Percentiles rank a stretch among this genome's conserved stretches.
These are phyloP conservation scores for Polytrichum formosum DNA, from an alignment of 225 moss, liverwort and hornwort species.

Conservation along the genomic window DNA sequence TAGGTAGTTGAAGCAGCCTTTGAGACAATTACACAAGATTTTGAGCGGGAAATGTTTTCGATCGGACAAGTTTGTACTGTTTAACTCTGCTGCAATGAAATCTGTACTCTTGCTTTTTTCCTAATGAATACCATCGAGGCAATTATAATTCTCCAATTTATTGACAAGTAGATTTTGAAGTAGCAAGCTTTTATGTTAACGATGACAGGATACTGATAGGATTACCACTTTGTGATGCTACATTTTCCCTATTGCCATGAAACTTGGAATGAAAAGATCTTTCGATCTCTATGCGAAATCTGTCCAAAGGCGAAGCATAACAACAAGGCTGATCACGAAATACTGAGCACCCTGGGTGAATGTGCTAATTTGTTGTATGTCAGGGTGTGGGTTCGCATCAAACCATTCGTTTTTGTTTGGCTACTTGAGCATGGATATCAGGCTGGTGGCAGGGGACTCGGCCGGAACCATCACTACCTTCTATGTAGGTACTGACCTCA, in stretches of 20 bases:
- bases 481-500: conserved; percentile 15
- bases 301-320: no score
- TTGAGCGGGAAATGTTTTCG: no score
- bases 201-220: neutral
- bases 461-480: conserved; percentile 16
- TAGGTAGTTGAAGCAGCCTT: no score
- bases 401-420: conserved; percentile 11
- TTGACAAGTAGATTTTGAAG: no score
- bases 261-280: neutral
- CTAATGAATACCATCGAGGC: no score
- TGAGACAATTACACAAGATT: no score
- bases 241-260: neutral
- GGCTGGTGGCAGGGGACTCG: conserved; percentile 19
- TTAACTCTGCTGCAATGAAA: no score
- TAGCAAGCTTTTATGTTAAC: no score
- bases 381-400: conserved; percentile 15
- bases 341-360: no score
- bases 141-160: no score
- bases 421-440: conserved; percentile 14
- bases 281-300: neutral
- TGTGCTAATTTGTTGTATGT: neutral
- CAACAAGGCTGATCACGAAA: neutral
- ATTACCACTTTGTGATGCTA: neutral
- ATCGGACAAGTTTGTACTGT: no score
- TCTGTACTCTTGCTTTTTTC: no score